Conservation (phyloP, 768 basidiomycete genomes). For the Nidularia pulvinata region DNA sequence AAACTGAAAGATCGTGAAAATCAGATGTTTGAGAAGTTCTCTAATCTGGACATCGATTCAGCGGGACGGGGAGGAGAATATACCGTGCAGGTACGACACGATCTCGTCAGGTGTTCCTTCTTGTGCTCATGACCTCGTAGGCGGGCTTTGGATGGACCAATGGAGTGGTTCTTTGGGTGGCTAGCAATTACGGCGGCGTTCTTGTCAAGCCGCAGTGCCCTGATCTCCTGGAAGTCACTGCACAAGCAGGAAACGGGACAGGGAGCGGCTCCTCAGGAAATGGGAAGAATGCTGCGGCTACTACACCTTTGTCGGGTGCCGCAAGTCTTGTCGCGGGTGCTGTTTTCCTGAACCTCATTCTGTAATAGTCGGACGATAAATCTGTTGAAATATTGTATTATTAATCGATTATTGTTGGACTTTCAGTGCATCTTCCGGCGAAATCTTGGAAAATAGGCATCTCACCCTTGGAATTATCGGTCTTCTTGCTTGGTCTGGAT, state of each 20-base stretch:
- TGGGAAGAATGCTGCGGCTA: too few species aligned
- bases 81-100: slow-evolving; percentile 64
- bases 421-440: too few species aligned
- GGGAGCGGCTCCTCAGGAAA: neutral
- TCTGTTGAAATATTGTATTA: too few species aligned
- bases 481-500: too few species aligned
- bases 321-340: neutral
- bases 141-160: slow-evolving; percentile 93
- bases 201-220: slow-evolving; percentile 71
- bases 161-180: slow-evolving; percentile 76
- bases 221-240: slow-evolving; percentile 21
- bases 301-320: too few species aligned
- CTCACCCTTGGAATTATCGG: too few species aligned
- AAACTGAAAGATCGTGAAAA: neutral
- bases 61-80: slow-evolving; percentile 88
- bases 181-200: slow-evolving; percentile 60
- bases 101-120: neutral
- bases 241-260: slow-evolving; percentile 1
- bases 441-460: too few species aligned
- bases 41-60: slow-evolving; percentile 72
- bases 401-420: too few species aligned
- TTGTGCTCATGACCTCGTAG: slow-evolving; percentile 17
- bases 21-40: slow-evolving; percentile 92
- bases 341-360: neutral
- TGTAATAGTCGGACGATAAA: too few species aligned